phyloP scores from a whole-genome alignment of 345 rosid genomes.

The Acer campestre region DNA sequence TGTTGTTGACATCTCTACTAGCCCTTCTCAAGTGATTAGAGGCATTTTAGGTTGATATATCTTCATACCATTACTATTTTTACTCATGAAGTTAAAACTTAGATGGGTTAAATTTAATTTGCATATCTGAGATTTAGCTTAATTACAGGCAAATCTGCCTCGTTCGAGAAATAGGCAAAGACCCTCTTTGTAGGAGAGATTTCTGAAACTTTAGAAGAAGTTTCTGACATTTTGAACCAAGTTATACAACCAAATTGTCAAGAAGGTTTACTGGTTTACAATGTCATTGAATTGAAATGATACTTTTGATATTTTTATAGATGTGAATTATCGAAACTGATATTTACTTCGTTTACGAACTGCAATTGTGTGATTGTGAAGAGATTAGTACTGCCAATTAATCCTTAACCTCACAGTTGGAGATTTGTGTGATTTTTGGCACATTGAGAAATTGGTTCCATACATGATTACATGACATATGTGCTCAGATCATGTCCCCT shows the following conservation, averaged over 20 bases:
- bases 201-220: too few species aligned
- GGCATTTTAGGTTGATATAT: not conserved
- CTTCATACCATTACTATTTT: not conserved
- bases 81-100: not conserved
- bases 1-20: not conserved
- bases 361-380: not conserved
- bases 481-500: not conserved
- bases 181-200: not conserved
- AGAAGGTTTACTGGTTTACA: too few species aligned
- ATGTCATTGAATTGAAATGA: too few species aligned
- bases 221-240: too few species aligned
- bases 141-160: too few species aligned
- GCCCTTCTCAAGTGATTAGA: not conserved
- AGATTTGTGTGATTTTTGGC: not conserved
- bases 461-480: constrained; percentile 9
- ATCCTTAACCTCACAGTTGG: not conserved
- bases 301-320: too few species aligned
- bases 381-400: not conserved
- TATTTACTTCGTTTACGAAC: not conserved
- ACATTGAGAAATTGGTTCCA: not conserved
- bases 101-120: too few species aligned
- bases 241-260: too few species aligned
- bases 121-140: too few species aligned
- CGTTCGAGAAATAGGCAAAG: too few species aligned
- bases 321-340: too few species aligned